Percentiles rank a stretch among this genome's conserved stretches.
These are phyloP conservation scores for Nicotiana knightiana DNA, from an alignment of 257 asterid genomes.

Conservation along the genomic window DNA sequence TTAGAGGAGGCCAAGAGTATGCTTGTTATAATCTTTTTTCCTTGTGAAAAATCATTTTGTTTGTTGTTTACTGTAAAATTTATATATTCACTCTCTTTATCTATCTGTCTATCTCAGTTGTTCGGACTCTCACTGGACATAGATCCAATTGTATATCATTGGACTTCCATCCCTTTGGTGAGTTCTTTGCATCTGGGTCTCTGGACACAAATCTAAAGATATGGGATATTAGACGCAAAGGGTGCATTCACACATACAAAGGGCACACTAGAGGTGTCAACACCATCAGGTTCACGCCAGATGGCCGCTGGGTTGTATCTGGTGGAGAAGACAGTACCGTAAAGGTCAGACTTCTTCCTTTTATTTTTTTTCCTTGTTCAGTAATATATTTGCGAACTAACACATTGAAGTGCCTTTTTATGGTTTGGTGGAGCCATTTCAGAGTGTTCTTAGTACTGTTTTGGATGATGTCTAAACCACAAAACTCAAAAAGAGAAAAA, in stretches of 20 bases:
- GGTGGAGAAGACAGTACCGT: slow-evolving; percentile 98
- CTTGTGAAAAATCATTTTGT: background rate
- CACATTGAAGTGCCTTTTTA: slow-evolving; percentile 1
- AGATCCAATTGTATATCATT: slow-evolving; percentile 94
- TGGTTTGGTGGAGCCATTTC: slow-evolving; percentile 4
- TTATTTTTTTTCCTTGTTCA: slow-evolving; percentile 9
- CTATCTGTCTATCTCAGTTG: slow-evolving; percentile 33
- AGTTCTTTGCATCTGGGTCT: slow-evolving; percentile 98
- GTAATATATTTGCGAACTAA: background rate
- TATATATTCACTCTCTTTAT: slow-evolving; percentile 6
- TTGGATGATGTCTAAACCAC: background rate
- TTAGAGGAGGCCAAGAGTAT: slow-evolving; percentile 97
- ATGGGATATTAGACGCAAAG: slow-evolving; percentile 98
- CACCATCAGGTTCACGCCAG: slow-evolving; percentile 92
- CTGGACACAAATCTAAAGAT: slow-evolving; percentile 93
- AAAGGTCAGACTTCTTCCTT: slow-evolving; percentile 47
- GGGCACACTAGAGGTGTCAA: slow-evolving; percentile 96
- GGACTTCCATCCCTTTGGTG: slow-evolving; percentile 99
- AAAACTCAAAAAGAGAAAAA: background rate
- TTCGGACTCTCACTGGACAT: slow-evolving; percentile 96
- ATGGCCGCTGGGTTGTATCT: slow-evolving; percentile 99
- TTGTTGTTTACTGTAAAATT: background rate
- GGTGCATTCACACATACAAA: slow-evolving; percentile 96
- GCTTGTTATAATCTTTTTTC: slow-evolving; percentile 17
- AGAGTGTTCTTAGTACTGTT: background rate